Percentiles rank a stretch among this genome's conserved stretches.
Evolutionary conservation across 768 basidiomycete genomes (phyloP).

Genomic region (Pisolithus albus): DNA sequence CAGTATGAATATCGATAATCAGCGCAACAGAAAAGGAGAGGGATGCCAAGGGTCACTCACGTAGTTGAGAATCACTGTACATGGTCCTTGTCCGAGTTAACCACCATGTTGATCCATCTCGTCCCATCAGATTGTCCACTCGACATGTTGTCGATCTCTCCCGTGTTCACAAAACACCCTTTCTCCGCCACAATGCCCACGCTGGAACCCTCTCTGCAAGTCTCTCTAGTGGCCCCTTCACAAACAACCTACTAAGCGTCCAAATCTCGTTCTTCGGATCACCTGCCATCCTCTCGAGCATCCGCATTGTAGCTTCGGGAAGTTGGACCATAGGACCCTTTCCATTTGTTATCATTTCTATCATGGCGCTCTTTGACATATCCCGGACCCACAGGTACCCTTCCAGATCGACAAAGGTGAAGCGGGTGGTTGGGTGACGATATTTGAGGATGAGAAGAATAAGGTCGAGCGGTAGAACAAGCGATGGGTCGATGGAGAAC

Average conservation of each 20-base stretch:
- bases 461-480: conserved; percentile 38
- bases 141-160: conserved; percentile 12
- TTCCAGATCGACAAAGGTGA: conserved; percentile 74
- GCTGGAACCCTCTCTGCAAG: conserved; percentile 50
- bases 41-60: conserved; percentile 39
- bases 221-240: conserved; percentile 55
- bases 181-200: conserved; percentile 89
- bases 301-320: conserved; percentile 33
- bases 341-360: neutral
- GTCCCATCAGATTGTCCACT: conserved; percentile 4
- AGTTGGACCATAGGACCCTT: conserved; percentile 31
- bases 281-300: conserved; percentile 52
- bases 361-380: conserved; percentile 23
- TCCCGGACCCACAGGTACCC: conserved; percentile 71
- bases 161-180: conserved; percentile 75
- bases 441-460: conserved; percentile 56
- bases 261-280: conserved; percentile 73
- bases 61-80: conserved; percentile 78
- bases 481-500: conserved; percentile 18
- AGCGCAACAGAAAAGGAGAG: neutral
- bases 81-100: conserved; percentile 66
- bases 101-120: conserved; percentile 73
- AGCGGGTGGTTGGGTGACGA: conserved; percentile 54
- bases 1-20: too few species aligned
- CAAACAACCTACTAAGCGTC: conserved; percentile 69